phyloP scores from a whole-genome alignment of 192 early-diverging fungal genomes.

The Globomyces pollinis-pini region DNA sequence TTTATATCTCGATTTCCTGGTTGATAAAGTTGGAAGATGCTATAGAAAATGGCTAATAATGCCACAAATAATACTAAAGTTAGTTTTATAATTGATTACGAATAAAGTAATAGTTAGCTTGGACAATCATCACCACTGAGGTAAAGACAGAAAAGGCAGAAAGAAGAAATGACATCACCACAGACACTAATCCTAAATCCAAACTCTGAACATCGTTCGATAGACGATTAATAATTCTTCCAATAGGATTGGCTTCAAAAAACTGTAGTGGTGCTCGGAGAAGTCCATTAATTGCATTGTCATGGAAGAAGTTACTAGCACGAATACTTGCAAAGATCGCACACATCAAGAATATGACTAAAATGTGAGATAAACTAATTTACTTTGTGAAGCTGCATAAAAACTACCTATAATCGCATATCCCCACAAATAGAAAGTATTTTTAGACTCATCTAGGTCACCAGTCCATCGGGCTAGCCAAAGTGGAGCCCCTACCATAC shows the following conservation, averaged over 20 bases:
- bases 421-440: neutral
- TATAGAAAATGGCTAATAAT: slow-evolving; percentile 8
- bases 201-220: slow-evolving; percentile 31
- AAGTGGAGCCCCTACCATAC: neutral
- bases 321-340: neutral
- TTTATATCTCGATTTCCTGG: slow-evolving; percentile 23
- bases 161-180: neutral
- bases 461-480: neutral
- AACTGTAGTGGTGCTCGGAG: slow-evolving; percentile 42
- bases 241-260: slow-evolving; percentile 55
- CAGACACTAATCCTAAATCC: slow-evolving; percentile 38
- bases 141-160: neutral
- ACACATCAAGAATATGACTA: neutral
- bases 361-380: neutral
- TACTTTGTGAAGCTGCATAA: neutral
- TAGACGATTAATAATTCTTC: slow-evolving; percentile 62
- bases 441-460: neutral
- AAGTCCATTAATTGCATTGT: neutral
- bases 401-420: neutral
- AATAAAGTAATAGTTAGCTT: slow-evolving; percentile 5
- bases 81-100: neutral
- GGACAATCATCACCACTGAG: neutral
- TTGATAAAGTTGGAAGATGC: slow-evolving; percentile 23
- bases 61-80: slow-evolving; percentile 4
- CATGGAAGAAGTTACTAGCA: neutral